A percentile compares a stretch with the other conserved stretches of the same genome.
phyloP scores from a whole-genome alignment of 768 basidiomycete species.

The Lentinula lateritia region DNA sequence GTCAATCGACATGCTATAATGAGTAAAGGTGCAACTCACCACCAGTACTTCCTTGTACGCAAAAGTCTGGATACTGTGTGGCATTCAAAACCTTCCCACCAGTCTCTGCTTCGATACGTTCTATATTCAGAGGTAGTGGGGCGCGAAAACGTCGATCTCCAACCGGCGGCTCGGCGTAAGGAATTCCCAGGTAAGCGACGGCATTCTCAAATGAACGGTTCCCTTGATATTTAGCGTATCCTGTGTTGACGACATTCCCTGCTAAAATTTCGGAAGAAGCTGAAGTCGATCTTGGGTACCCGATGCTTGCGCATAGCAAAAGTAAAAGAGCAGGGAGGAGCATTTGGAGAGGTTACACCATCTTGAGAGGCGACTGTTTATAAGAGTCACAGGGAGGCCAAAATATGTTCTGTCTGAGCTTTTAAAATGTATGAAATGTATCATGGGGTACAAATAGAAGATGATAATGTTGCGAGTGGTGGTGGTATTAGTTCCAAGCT shows the following conservation, averaged over 20 bases:
- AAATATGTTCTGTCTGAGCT: not conserved
- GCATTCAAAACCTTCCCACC: slow-evolving; percentile 42
- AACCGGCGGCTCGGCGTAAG: slow-evolving; percentile 55
- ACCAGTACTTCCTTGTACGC: slow-evolving; percentile 52
- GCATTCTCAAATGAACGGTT: slow-evolving; percentile 46
- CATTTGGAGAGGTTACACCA: not conserved
- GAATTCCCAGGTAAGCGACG: slow-evolving; percentile 53
- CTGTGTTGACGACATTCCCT: slow-evolving; percentile 41
- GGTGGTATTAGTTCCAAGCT: not conserved
- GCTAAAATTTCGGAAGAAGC: not conserved
- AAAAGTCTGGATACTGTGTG: slow-evolving; percentile 49
- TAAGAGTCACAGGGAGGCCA: not conserved
- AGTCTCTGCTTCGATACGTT: slow-evolving; percentile 29
- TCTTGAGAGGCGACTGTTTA: not conserved
- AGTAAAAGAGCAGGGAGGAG: not conserved
- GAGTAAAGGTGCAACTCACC: slow-evolving; percentile 20
- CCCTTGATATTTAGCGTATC: slow-evolving; percentile 54
- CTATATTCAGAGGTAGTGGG: slow-evolving; percentile 46
- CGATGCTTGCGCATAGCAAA: not conserved
- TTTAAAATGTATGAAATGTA: not conserved
- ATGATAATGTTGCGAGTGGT: not conserved
- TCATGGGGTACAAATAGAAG: not conserved
- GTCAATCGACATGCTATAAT: not conserved
- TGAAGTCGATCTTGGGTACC: not conserved
- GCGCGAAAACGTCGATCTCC: slow-evolving; percentile 47